These are phyloP conservation scores for Penicillium sp. DNA, from an alignment of 2,329 filamentous ascomycete species.

Conservation along the genomic window DNA sequence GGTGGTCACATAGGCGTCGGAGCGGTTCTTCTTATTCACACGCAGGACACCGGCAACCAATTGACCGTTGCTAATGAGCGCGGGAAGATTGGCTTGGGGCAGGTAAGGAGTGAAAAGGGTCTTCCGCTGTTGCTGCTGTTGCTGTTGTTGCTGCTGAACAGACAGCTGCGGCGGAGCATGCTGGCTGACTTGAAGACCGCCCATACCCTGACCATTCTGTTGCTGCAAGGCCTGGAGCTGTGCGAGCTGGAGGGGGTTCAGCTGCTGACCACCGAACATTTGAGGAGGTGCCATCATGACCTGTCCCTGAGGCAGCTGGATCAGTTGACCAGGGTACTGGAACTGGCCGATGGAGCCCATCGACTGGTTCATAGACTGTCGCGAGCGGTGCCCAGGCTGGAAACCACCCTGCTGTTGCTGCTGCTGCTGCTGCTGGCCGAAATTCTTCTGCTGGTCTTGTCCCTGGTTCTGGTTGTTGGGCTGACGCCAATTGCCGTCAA, in stretches of 20 bases:
- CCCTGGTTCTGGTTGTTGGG: constrained; percentile 56
- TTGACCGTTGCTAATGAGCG: constrained; percentile 84
- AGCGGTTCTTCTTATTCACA: constrained; percentile 99
- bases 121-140: constrained; percentile 90
- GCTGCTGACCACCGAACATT: constrained; percentile 78
- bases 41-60: constrained; percentile 94
- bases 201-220: constrained; percentile 72
- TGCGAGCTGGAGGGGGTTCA: constrained; percentile 82
- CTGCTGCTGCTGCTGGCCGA: constrained; percentile 67
- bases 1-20: constrained; percentile 95
- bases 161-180: constrained; percentile 65
- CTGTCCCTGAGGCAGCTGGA: constrained; percentile 80
- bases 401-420: constrained; percentile 58
- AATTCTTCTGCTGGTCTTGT: constrained; percentile 56
- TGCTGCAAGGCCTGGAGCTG: constrained; percentile 94
- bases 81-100: constrained; percentile 88
- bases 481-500: constrained; percentile 97
- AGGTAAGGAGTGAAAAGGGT: constrained; percentile 98
- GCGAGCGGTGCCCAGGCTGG: constrained; percentile 86
- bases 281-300: constrained; percentile 76
- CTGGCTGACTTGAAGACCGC: constrained; percentile 66
- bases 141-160: constrained; percentile 58
- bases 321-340: constrained; percentile 80
- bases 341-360: constrained; percentile 81
- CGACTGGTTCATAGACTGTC: constrained; percentile 82